phyloP scores from a whole-genome alignment of 179 eudicot genomes.

The Silene coronaria region DNA sequence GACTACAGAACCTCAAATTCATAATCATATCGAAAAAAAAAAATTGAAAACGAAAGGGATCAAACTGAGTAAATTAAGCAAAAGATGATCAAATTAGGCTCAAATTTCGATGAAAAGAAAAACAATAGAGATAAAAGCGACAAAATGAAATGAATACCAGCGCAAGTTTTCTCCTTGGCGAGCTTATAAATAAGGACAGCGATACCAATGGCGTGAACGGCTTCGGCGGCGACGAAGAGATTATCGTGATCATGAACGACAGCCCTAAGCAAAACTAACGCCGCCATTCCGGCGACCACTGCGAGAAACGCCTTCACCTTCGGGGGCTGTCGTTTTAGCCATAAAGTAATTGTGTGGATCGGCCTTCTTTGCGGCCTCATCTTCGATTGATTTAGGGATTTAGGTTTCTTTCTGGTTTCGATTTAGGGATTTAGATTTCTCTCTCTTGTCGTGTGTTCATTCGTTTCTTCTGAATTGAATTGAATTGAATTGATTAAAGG shows the following conservation, averaged over 20 bases:
- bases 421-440: neutral
- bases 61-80: neutral
- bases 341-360: conserved; percentile 45
- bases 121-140: neutral
- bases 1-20: neutral
- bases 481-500: no score
- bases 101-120: neutral
- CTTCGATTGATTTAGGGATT: conserved; percentile 2
- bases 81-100: neutral
- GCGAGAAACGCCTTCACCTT: conserved; percentile 70
- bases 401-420: neutral
- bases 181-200: conserved; percentile 63
- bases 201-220: conserved; percentile 68
- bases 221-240: conserved; percentile 72
- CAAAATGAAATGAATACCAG: conserved; percentile 33
- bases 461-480: neutral
- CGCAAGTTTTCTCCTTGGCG: conserved; percentile 74
- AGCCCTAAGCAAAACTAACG: conserved; percentile 52
- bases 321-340: conserved; percentile 67
- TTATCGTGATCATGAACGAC: conserved; percentile 75
- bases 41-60: neutral
- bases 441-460: neutral
- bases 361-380: conserved; percentile 44
- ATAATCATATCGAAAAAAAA: neutral
- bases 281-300: conserved; percentile 56